Evolutionary conservation across 2,329 filamentous ascomycete genomes (phyloP).

Genomic region (Arthrinium phaeospermum): DNA sequence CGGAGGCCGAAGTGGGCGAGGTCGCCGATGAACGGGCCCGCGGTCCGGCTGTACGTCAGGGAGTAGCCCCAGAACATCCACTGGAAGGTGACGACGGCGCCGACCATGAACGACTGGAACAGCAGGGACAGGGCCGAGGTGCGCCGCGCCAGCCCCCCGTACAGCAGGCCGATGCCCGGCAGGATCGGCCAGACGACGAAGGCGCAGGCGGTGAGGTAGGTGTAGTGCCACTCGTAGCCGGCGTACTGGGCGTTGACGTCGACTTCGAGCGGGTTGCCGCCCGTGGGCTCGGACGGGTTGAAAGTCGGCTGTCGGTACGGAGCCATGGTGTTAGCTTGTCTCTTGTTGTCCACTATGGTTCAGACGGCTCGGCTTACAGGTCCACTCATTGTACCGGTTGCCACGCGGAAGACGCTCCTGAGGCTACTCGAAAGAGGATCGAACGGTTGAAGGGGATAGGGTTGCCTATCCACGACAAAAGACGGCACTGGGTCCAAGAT

Average conservation of each 20-base stretch:
- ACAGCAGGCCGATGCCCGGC: constrained; percentile 45
- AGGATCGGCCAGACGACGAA: constrained; percentile 70
- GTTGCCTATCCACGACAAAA: too few species aligned
- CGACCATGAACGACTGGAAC: constrained; percentile 53
- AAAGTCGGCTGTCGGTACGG: constrained; percentile 25
- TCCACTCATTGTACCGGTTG: not conserved
- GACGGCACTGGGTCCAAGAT: not conserved
- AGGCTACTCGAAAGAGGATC: not conserved
- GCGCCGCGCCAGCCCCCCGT: constrained; percentile 45
- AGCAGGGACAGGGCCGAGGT: constrained; percentile 51
- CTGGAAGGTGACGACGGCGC: constrained; percentile 50
- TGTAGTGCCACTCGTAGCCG: constrained; percentile 66
- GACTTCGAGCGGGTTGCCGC: constrained; percentile 32
- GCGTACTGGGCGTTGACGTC: constrained; percentile 55
- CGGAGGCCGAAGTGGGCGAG: constrained; percentile 43
- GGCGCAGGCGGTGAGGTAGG: constrained; percentile 62
- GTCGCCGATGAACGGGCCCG: constrained; percentile 43
- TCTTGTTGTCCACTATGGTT: not conserved
- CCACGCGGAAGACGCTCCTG: not conserved
- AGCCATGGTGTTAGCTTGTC: not conserved
- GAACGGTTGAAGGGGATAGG: not conserved
- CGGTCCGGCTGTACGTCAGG: constrained; percentile 45
- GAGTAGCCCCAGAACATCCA: constrained; percentile 55
- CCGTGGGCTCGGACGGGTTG: constrained; percentile 31
- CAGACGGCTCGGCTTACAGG: not conserved